Evolutionary conservation across 2,329 filamentous ascomycete species (phyloP).

Genomic region (Sclerotinia spermophila): DNA sequence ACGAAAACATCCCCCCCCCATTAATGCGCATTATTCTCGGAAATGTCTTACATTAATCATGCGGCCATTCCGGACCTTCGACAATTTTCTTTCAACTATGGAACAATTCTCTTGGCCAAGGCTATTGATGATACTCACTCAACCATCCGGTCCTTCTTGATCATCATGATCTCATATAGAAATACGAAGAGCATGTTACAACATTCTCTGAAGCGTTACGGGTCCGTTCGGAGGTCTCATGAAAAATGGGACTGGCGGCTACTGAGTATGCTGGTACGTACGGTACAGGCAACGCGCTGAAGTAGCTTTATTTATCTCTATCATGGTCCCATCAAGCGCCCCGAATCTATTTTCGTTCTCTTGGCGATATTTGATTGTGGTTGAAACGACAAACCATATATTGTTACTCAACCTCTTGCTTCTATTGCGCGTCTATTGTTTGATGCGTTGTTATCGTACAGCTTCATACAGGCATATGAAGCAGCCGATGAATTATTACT

Average conservation of each 20-base stretch:
- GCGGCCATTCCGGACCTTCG: constrained; percentile 10
- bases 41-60: constrained; percentile 19
- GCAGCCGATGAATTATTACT: background rate
- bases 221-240: constrained; percentile 11
- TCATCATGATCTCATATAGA: constrained; percentile 1
- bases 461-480: background rate
- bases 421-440: constrained; percentile 5
- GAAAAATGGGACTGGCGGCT: constrained; percentile 14
- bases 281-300: constrained; percentile 10
- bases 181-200: constrained; percentile 6
- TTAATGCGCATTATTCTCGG: constrained; percentile 3
- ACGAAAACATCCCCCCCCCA: background rate
- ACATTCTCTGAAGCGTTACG: constrained; percentile 7
- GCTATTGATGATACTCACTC: background rate
- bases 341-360: constrained; percentile 11
- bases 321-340: constrained; percentile 14
- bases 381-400: background rate
- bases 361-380: background rate
- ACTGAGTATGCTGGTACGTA: background rate
- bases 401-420: background rate
- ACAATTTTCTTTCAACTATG: background rate
- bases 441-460: constrained; percentile 6
- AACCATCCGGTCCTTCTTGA: background rate
- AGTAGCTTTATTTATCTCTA: constrained; percentile 9
- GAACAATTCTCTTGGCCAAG: constrained; percentile 8